These are phyloP conservation scores for Salix udensis DNA, from an alignment of 345 rosid genomes.

Conservation along the genomic window DNA sequence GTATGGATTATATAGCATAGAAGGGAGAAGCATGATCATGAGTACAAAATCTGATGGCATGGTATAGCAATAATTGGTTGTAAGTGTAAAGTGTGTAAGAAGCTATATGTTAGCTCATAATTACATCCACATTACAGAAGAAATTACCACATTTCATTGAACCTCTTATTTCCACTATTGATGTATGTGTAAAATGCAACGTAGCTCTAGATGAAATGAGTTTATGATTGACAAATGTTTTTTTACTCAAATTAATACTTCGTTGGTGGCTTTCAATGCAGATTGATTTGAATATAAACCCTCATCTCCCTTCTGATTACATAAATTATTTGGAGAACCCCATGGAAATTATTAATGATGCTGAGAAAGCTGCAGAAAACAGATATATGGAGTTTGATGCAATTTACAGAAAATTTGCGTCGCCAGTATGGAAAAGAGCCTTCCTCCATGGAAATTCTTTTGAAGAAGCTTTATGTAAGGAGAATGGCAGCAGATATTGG, in stretches of 20 bases:
- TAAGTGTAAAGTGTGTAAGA: neutral
- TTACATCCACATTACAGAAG: neutral
- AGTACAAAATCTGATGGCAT: neutral
- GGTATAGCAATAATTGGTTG: neutral
- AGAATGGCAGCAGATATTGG: conserved; percentile 99
- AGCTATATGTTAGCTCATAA: neutral
- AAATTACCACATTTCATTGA: neutral
- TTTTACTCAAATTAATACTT: neutral
- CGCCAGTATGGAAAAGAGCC: conserved; percentile 91
- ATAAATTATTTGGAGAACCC: conserved; percentile 82
- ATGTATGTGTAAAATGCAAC: neutral
- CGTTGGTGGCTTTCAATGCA: conserved; percentile 19
- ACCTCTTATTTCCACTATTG: neutral
- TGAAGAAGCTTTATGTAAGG: conserved; percentile 84
- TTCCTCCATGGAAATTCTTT: conserved; percentile 73
- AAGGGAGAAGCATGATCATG: neutral
- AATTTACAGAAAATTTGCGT: conserved; percentile 81
- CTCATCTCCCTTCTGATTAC: conserved; percentile 84
- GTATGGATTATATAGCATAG: neutral
- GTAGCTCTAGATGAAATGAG: neutral
- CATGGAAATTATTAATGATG: conserved; percentile 70
- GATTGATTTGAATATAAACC: conserved; percentile 78
- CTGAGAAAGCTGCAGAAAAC: conserved; percentile 85
- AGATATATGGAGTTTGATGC: conserved; percentile 77
- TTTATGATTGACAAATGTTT: neutral